A percentile compares a stretch with the other conserved stretches of the same genome.
Conservation (phyloP, 306 rosid genomes). For the Begonia peltatifolia region DNA sequence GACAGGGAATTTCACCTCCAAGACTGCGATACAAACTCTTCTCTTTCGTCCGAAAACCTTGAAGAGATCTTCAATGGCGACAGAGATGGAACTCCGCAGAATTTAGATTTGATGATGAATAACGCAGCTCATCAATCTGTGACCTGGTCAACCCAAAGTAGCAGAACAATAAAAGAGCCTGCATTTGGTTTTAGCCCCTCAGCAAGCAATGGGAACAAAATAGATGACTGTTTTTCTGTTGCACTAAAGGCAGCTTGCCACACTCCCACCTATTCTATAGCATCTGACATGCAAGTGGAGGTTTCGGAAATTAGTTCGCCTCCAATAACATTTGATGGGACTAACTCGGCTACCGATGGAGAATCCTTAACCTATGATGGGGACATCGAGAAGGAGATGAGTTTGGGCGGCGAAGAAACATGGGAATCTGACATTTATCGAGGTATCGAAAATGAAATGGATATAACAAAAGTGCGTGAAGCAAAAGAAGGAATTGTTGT, state of each 20-base stretch:
- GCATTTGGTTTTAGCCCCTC: conserved; percentile 21
- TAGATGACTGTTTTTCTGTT: conserved; percentile 22
- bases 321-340: conserved; percentile 37
- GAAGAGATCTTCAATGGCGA: conserved; percentile 10
- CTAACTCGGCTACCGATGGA: conserved; percentile 34
- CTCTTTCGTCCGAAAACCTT: conserved; percentile 11
- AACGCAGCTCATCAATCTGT: conserved; percentile 13
- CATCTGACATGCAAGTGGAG: conserved; percentile 92
- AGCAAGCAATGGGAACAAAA: conserved; percentile 18
- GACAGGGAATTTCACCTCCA: conserved; percentile 19
- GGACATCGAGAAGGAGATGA: conserved; percentile 37
- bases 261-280: conserved; percentile 56
- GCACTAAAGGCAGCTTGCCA: conserved; percentile 24
- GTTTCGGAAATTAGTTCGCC: conserved; percentile 75
- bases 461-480: conserved; percentile 6
- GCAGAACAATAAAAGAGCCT: conserved; percentile 13
- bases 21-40: conserved; percentile 23
- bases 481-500: conserved; percentile 1
- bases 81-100: conserved; percentile 9
- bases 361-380: conserved; percentile 44
- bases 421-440: conserved; percentile 23
- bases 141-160: conserved; percentile 10
- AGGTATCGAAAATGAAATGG: conserved; percentile 10
- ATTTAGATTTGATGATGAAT: conserved; percentile 4
- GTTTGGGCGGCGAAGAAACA: conserved; percentile 28